Evolutionary conservation across 1,284 basidiomycete genomes (phyloP).

Genomic region (Rhodotorula sp.): DNA sequence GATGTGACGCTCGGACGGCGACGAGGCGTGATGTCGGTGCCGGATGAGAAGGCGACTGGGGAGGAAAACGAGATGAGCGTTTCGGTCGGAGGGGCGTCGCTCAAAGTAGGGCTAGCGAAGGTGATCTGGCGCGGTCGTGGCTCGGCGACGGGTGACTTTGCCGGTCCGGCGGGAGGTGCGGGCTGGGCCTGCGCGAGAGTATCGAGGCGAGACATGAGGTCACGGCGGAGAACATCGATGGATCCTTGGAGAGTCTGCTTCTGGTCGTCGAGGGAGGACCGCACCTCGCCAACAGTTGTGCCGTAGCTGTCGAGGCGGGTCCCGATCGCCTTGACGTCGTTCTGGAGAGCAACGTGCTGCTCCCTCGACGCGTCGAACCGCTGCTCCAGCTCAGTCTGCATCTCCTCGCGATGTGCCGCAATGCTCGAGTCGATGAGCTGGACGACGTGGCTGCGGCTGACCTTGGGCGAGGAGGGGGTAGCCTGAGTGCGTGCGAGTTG

Average conservation of each 20-base stretch:
- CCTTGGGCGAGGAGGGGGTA: background rate
- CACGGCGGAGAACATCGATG: background rate
- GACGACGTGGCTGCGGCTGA: background rate
- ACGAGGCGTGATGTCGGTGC: background rate
- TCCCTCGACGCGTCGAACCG: background rate
- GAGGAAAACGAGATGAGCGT: conserved; percentile 12
- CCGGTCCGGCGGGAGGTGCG: background rate
- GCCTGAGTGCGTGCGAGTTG: conserved; percentile 6
- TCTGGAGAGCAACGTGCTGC: background rate
- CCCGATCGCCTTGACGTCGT: background rate
- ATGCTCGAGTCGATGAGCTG: background rate
- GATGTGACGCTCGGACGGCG: background rate
- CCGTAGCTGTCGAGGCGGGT: too few relatives aligned
- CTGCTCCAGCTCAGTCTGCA: background rate
- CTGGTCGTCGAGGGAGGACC: too few relatives aligned
- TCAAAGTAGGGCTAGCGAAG: background rate
- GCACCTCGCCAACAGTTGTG: too few relatives aligned
- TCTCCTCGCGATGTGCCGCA: background rate
- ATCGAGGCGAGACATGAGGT: background rate
- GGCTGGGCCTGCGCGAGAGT: background rate
- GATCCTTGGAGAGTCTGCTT: background rate
- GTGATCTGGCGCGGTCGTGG: background rate
- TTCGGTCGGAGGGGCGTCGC: conserved; percentile 5
- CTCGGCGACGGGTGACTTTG: fast-evolving
- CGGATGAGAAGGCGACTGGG: background rate